Evolutionary conservation across 345 rosid species (phyloP).

Genomic region (Gossypium ekmanianum): DNA sequence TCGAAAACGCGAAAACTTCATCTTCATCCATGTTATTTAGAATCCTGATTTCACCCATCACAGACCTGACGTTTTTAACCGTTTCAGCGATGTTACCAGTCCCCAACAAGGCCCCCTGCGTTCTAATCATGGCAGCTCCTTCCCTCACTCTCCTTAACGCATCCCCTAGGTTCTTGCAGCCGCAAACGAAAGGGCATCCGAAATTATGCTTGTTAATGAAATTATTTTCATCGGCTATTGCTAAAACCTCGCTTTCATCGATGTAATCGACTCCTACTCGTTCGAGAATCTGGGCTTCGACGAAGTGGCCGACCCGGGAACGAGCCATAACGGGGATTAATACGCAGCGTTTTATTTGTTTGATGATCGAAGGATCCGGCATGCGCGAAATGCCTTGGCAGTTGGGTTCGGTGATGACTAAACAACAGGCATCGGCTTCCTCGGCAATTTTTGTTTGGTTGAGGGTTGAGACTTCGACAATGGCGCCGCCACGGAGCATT

Average conservation of each 20-base stretch:
- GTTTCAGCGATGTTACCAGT: conserved; percentile 31
- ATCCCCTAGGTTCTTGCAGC: conserved; percentile 39
- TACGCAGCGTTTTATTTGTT: conserved; percentile 44
- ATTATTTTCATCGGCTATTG: conserved; percentile 46
- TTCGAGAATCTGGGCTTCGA: conserved; percentile 70
- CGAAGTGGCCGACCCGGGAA: conserved; percentile 60
- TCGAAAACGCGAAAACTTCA: conserved; percentile 50
- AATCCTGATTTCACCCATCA: conserved; percentile 39
- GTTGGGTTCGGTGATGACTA: conserved; percentile 43
- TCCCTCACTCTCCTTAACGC: conserved; percentile 40
- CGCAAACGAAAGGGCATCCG: conserved; percentile 39
- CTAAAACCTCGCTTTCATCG: conserved; percentile 58
- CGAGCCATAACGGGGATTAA: conserved; percentile 56
- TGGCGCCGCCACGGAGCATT: conserved; percentile 61
- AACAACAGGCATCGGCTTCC: conserved; percentile 60
- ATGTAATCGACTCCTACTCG: conserved; percentile 45
- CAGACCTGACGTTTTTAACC: conserved; percentile 35
- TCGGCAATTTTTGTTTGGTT: conserved; percentile 65
- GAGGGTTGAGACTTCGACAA: conserved; percentile 40
- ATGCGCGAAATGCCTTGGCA: conserved; percentile 38
- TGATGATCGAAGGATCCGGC: conserved; percentile 52
- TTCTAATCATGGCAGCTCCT: conserved; percentile 44
- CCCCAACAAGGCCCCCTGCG: conserved; percentile 28
- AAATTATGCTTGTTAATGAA: conserved; percentile 46
- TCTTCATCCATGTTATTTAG: conserved; percentile 51